phyloP scores from a whole-genome alignment of 1,284 basidiomycete species.

The Calocybe gambosa region DNA sequence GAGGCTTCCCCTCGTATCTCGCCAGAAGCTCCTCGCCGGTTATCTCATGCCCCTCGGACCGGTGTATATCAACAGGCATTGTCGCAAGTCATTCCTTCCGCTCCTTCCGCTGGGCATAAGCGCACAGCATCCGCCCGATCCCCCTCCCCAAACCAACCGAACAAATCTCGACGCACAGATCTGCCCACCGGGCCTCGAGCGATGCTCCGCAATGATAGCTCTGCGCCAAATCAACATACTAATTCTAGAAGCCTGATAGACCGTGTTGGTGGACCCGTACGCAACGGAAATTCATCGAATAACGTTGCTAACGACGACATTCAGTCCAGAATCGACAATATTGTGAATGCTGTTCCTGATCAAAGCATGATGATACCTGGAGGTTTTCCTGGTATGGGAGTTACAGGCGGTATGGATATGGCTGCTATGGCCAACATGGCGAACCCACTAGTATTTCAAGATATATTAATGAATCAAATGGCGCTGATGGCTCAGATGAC shows the following conservation, averaged over 20 bases:
- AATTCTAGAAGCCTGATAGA: constrained; percentile 63
- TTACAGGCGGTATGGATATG: constrained; percentile 60
- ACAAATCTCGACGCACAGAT: constrained; percentile 65
- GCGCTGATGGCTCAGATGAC: constrained; percentile 81
- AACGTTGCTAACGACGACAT: constrained; percentile 58
- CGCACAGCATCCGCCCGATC: constrained; percentile 67
- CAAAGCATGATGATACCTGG: constrained; percentile 54
- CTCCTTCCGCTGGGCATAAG: constrained; percentile 53
- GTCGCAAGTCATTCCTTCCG: constrained; percentile 53
- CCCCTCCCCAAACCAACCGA: constrained; percentile 63
- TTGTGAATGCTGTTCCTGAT: constrained; percentile 51
- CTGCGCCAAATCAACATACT: constrained; percentile 22
- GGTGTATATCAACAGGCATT: constrained; percentile 66
- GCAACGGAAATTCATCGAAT: constrained; percentile 22
- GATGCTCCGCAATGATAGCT: constrained; percentile 53
- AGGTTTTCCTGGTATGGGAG: constrained; percentile 40
- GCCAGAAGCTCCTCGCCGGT: constrained; percentile 37
- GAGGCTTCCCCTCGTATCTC: constrained; percentile 27
- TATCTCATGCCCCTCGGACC: constrained; percentile 37
- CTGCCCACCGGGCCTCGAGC: constrained; percentile 75
- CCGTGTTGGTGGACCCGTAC: constrained; percentile 56
- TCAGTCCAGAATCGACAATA: constrained; percentile 72
- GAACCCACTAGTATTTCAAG: constrained; percentile 69
- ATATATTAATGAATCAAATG: constrained; percentile 85
- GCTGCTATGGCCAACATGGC: constrained; percentile 48